Percentiles rank a stretch among this genome's conserved stretches.
Evolutionary conservation across 139 green algal species (phyloP).

Genomic region (Closterium sp.): DNA sequence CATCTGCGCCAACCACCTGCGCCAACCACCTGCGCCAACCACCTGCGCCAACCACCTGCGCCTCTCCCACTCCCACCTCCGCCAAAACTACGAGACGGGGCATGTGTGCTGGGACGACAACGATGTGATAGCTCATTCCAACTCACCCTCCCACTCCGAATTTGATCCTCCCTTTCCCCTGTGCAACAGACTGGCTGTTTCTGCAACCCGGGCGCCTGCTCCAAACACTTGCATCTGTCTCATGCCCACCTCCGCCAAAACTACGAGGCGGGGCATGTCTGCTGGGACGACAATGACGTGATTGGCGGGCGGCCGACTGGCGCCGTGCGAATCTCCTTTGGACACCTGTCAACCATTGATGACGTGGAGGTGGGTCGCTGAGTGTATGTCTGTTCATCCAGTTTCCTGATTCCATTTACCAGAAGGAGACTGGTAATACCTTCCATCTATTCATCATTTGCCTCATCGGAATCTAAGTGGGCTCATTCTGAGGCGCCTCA

Average conservation of each 20-base stretch:
- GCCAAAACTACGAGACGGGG: background rate
- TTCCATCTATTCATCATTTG: too few species aligned
- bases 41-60: too few species aligned
- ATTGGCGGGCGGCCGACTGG: conserved; percentile 69
- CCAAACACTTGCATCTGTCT: conserved; percentile 57
- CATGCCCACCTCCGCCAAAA: background rate
- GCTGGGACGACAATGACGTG: conserved; percentile 81
- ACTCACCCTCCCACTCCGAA: background rate
- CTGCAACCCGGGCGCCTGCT: conserved; percentile 86
- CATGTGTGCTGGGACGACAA: background rate
- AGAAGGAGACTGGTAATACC: too few species aligned
- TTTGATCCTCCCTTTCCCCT: background rate
- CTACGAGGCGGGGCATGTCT: conserved; percentile 69
- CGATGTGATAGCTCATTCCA: background rate
- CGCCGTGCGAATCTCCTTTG: conserved; percentile 78
- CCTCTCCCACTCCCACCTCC: too few species aligned
- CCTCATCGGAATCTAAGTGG: too few species aligned
- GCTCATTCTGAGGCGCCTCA: too few species aligned
- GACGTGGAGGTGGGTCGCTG: conserved; percentile 58
- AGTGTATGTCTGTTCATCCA: too few species aligned
- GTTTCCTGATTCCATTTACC: too few species aligned
- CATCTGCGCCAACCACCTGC: too few species aligned
- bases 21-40: too few species aligned
- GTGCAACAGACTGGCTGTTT: conserved; percentile 69
- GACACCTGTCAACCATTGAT: conserved; percentile 64